Base-by-base conservation (phyloP, 495 filamentous ascomycete genomes). In the Astrocystis sublimbata region DNA sequence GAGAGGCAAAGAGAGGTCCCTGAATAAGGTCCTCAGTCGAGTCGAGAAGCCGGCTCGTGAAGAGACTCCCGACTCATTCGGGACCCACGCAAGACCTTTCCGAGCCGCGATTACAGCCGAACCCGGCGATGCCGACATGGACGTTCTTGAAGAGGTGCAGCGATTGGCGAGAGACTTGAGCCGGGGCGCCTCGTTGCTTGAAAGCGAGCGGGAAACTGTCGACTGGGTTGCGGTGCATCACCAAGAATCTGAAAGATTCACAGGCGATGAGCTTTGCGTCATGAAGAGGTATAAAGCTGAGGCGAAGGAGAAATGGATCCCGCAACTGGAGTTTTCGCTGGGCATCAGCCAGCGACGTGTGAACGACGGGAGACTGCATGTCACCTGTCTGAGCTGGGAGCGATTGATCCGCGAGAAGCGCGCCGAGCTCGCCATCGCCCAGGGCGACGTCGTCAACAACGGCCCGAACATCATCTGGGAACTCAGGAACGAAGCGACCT, bases 371-470 rank as follows among this genome's bases (percentile, higher is more conserved):
- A 17, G 19, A 9, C 3, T 43, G 9, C 4, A 26, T 9, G 28
- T 17, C 7, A 12, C 4, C 2, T 61, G 58, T 12, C 36, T 40
- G 2, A 61, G 46, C 47, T 61, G 58, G 58, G 47, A 61, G 15
- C 23, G n/a, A 3, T 7, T 53, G 2, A 53, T 61, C 2, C 15
- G 19, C 2, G 47, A 53, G 6, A 15, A 15, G 6, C 58, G 58
- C 3, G 38, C 58, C 24, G 47, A 52, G 0, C 24, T 61, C 1
- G 24, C 24, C 26, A 35, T 61, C 12, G n/a, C 8, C 8, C 28
- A 2, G 10, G 57, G 45, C 10, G 2, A 1, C 0, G 36, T 60
- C 28, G 13, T 30, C n/a, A 40, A 61, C 21, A 0, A 6, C 12
- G 38, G 31, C 19, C 46, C 47, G n/a, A 45, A 21, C 3, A 57